These are phyloP conservation scores for Wickerhamomyces chambardii DNA, from an alignment of 805 yeast species.

Conservation along the genomic window DNA sequence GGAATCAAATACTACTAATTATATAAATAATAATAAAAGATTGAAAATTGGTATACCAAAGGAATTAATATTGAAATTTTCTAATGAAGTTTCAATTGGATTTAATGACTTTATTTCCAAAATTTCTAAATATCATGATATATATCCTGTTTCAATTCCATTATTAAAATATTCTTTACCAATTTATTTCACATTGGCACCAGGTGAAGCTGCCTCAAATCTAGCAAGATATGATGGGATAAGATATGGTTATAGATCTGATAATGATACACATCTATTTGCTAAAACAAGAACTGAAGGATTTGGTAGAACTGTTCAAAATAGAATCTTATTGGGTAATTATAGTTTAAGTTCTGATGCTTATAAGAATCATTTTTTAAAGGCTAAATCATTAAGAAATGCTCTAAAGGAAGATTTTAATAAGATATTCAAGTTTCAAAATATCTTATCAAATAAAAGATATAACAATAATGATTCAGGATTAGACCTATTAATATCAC, in stretches of 20 bases:
- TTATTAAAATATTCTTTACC: conserved; percentile 59
- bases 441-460: conserved; percentile 22
- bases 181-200: conserved; percentile 78
- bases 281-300: conserved; percentile 52
- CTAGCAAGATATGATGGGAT: conserved; percentile 86
- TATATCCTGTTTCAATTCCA: conserved; percentile 65
- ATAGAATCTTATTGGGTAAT: conserved; percentile 79
- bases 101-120: conserved; percentile 37
- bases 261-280: conserved; percentile 30
- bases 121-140: conserved; percentile 33
- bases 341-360: conserved; percentile 74
- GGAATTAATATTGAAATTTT: conserved; percentile 51
- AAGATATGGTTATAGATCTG: conserved; percentile 61
- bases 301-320: conserved; percentile 78
- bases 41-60: conserved; percentile 64
- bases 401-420: conserved; percentile 59
- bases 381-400: conserved; percentile 63
- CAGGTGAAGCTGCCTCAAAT: conserved; percentile 93
- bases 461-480: conserved; percentile 13
- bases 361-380: conserved; percentile 60
- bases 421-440: conserved; percentile 42
- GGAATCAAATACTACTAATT: conserved; percentile 8
- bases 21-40: conserved; percentile 4
- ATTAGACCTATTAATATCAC: conserved; percentile 65
- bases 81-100: conserved; percentile 31